These are phyloP conservation scores for Phytophthora pluvialis DNA, from an alignment of 352 stramenopile genomes.

Conservation along the genomic window DNA sequence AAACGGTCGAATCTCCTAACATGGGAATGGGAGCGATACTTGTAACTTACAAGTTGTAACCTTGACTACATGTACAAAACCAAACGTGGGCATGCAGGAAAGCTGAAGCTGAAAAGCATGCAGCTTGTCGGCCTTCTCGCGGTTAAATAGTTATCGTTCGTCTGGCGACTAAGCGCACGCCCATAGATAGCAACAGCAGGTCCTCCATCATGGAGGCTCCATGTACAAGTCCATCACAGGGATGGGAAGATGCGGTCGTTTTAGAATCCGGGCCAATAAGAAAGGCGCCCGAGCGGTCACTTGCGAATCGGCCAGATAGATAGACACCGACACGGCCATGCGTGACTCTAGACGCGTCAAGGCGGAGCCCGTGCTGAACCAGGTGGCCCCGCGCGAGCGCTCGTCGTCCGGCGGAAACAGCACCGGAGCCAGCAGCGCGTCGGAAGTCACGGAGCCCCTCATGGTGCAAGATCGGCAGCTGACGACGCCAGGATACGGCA, in stretches of 20 bases:
- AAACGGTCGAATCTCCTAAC: too few relatives aligned
- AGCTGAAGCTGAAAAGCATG: too few relatives aligned
- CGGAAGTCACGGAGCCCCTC: constrained; percentile 30
- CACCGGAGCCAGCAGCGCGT: constrained; percentile 28
- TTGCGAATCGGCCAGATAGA: constrained; percentile 18
- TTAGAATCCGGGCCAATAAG: constrained; percentile 32
- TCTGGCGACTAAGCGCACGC: too few relatives aligned
- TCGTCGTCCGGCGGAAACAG: constrained; percentile 14
- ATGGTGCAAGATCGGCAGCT: constrained; percentile 24
- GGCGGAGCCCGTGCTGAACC: constrained; percentile 16
- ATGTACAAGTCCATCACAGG: too few relatives aligned
- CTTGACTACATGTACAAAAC: too few relatives aligned
- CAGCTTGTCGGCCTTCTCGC: too few relatives aligned
- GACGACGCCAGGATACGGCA: constrained; percentile 26
- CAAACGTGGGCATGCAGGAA: too few relatives aligned
- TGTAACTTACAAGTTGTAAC: too few relatives aligned
- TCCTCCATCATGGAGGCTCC: too few relatives aligned
- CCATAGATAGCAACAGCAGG: neutral
- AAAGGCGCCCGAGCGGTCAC: constrained; percentile 9
- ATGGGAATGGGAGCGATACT: too few relatives aligned
- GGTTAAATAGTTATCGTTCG: too few relatives aligned
- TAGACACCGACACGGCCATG: constrained; percentile 9
- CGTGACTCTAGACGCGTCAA: constrained; percentile 11
- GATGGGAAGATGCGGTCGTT: constrained; percentile 13
- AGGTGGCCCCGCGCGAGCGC: constrained; percentile 23